These are phyloP conservation scores for Wickerhamiella sergipiensis DNA, from an alignment of 805 yeast species.

Conservation along the genomic window DNA sequence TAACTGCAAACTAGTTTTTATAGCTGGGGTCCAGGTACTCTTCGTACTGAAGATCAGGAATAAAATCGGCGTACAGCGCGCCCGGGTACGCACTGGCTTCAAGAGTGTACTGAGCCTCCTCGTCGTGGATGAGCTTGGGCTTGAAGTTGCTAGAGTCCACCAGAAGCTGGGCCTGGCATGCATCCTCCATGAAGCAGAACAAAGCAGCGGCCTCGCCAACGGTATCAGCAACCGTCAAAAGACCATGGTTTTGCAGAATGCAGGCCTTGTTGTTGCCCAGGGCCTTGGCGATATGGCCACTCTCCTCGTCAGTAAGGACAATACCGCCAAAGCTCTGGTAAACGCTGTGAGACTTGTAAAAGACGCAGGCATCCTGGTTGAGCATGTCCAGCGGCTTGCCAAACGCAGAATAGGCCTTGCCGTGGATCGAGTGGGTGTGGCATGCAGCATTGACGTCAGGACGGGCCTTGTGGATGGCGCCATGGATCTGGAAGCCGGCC, in stretches of 20 bases:
- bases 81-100: slow-evolving; percentile 51
- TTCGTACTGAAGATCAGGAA: slow-evolving; percentile 11
- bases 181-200: slow-evolving; percentile 47
- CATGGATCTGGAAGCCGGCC: slow-evolving; percentile 60
- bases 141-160: slow-evolving; percentile 41
- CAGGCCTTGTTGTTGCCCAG: slow-evolving; percentile 41
- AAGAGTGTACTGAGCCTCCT: slow-evolving; percentile 55
- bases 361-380: slow-evolving; percentile 61
- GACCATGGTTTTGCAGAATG: slow-evolving; percentile 61
- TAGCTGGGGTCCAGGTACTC: slow-evolving; percentile 10
- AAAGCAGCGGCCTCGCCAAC: slow-evolving; percentile 65
- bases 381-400: slow-evolving; percentile 63
- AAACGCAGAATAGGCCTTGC: slow-evolving; percentile 52
- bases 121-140: slow-evolving; percentile 38
- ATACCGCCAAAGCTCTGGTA: slow-evolving; percentile 66
- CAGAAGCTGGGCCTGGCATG: slow-evolving; percentile 51
- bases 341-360: slow-evolving; percentile 54
- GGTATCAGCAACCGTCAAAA: slow-evolving; percentile 54
- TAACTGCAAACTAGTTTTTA: slow-evolving; percentile 7
- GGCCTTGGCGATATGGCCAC: slow-evolving; percentile 44
- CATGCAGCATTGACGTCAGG: slow-evolving; percentile 64
- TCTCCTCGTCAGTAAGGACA: slow-evolving; percentile 54
- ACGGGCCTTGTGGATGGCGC: slow-evolving; percentile 51
- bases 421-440: slow-evolving; percentile 53
- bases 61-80: slow-evolving; percentile 52